phyloP scores from a whole-genome alignment of 257 asterid species.

The Nicotiana attenuata region DNA sequence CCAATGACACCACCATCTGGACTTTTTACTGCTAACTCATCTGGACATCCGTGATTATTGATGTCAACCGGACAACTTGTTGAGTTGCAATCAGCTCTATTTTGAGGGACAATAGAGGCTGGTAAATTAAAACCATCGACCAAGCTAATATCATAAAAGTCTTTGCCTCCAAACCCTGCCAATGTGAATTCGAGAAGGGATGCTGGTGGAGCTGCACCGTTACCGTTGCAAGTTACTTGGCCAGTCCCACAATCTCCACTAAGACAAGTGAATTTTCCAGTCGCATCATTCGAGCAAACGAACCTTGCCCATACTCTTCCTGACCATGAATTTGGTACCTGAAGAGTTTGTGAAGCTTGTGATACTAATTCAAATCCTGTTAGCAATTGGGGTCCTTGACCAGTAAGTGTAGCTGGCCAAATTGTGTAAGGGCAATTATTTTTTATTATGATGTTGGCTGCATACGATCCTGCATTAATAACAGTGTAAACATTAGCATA shows the following conservation, averaged over 20 bases:
- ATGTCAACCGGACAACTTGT: constrained; percentile 32
- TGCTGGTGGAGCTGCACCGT: constrained; percentile 33
- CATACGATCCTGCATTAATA: constrained; percentile 20
- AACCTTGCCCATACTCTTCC: constrained; percentile 50
- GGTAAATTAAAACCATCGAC: constrained; percentile 56
- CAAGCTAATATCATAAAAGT: constrained; percentile 41
- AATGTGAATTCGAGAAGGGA: constrained; percentile 37
- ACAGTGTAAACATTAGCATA: not conserved
- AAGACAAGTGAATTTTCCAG: constrained; percentile 27
- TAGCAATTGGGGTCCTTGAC: constrained; percentile 16
- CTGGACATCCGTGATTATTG: constrained; percentile 30
- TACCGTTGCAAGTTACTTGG: constrained; percentile 28
- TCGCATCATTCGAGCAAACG: constrained; percentile 23
- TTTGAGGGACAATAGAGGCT: constrained; percentile 14
- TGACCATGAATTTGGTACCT: constrained; percentile 34
- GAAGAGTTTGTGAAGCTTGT: constrained; percentile 16
- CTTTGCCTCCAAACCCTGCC: constrained; percentile 16
- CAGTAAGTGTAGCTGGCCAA: constrained; percentile 52
- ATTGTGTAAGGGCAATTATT: constrained; percentile 40
- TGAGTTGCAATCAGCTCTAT: constrained; percentile 6
- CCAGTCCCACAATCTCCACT: constrained; percentile 45
- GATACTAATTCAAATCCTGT: constrained; percentile 41
- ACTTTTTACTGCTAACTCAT: constrained; percentile 22
- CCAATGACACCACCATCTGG: constrained; percentile 25
- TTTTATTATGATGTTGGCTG: constrained; percentile 31